Conservation (phyloP, 2,329 filamentous ascomycete genomes). For the Dothistroma pini region DNA sequence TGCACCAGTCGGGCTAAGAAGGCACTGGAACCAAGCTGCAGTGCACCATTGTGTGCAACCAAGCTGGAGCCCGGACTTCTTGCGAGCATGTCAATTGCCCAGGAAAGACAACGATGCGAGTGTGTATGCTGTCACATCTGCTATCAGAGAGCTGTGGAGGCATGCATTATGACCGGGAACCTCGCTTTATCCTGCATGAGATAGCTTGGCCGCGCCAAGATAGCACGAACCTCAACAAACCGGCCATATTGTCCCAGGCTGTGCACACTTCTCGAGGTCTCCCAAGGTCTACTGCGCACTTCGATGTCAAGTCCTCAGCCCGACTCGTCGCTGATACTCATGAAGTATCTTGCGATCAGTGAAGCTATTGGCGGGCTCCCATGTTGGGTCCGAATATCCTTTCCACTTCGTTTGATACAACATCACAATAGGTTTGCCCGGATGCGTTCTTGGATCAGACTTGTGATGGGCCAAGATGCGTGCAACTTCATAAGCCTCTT, state of each 20-base stretch:
- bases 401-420: constrained; percentile 34
- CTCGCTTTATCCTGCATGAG: background rate
- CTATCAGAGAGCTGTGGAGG: background rate
- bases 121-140: background rate
- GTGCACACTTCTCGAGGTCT: background rate
- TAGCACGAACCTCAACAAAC: background rate
- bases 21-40: too few relatives aligned
- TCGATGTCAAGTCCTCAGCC: background rate
- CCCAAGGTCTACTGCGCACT: background rate
- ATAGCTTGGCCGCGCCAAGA: background rate
- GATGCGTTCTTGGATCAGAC: constrained; percentile 29
- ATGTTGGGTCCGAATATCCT: constrained; percentile 28
- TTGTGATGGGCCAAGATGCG: constrained; percentile 27
- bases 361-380: constrained; percentile 28
- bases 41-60: too few relatives aligned
- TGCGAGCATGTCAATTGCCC: background rate
- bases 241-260: background rate
- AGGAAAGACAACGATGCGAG: background rate
- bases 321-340: constrained; percentile 16
- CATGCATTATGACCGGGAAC: background rate
- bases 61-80: background rate
- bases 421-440: constrained; percentile 29
- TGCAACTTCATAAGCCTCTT: constrained; percentile 27
- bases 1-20: too few relatives aligned
- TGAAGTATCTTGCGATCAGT: constrained; percentile 22